Conservation (phyloP, 805 yeast genomes). For the Starmerella bacillaris region DNA sequence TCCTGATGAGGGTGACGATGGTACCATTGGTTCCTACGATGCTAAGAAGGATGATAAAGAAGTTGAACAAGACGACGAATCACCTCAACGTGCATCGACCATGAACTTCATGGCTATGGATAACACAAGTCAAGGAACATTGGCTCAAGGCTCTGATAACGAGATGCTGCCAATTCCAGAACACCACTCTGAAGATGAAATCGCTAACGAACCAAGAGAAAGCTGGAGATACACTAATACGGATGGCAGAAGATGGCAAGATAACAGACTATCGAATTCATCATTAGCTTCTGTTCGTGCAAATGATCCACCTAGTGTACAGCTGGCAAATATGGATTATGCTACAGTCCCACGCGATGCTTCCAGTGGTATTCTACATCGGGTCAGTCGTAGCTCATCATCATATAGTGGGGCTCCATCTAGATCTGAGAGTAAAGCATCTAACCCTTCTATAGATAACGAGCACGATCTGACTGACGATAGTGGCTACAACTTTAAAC, state of each 20-base stretch:
- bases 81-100: slow-evolving; percentile 24
- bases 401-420: slow-evolving; percentile 6
- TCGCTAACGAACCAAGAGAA: slow-evolving; percentile 26
- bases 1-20: slow-evolving; percentile 13
- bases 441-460: slow-evolving; percentile 10
- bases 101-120: slow-evolving; percentile 24
- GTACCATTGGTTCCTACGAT: slow-evolving; percentile 8
- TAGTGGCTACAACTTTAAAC: slow-evolving; percentile 17
- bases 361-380: slow-evolving; percentile 21
- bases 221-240: slow-evolving; percentile 42
- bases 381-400: slow-evolving; percentile 22
- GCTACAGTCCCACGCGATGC: slow-evolving; percentile 18
- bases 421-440: slow-evolving; percentile 1
- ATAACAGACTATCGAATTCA: slow-evolving; percentile 42
- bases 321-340: slow-evolving; percentile 37
- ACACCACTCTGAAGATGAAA: slow-evolving; percentile 12
- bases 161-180: slow-evolving; percentile 5
- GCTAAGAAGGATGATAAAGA: slow-evolving; percentile 17
- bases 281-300: slow-evolving; percentile 63
- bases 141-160: slow-evolving; percentile 5
- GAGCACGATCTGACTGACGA: slow-evolving; percentile 14
- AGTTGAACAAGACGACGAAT: slow-evolving; percentile 18
- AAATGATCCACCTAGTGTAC: slow-evolving; percentile 35
- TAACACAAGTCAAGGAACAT: slow-evolving; percentile 11
- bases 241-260: slow-evolving; percentile 25